Evolutionary conservation across 805 yeast genomes (phyloP), one percentile per base, ranked within the genome.

Genomic region (Kodamaea sagamina): DNA sequence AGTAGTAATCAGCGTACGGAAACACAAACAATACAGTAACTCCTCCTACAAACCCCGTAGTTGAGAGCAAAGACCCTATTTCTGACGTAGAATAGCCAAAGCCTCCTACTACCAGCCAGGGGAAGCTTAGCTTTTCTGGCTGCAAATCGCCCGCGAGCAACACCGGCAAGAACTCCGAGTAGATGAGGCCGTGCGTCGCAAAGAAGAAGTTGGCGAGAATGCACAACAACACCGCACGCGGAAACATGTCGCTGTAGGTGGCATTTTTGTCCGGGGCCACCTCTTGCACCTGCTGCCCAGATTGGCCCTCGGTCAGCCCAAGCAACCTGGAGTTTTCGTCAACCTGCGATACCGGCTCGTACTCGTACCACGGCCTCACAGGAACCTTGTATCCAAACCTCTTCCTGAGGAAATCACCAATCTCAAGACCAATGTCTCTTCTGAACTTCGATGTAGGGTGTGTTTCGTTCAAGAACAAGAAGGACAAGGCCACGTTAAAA

Each of bases 111-210:
- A 77, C 57, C 18, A 51, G 57, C 60, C 71, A 70, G 6, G 84
- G 84, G 50, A 79, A 77, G 34, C 60, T 52, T 6, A 73, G 63
- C 11, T 51, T 40, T 5, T 59, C 58, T 2, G 44, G 45, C 16
- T 48, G 42, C 15, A 57, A 49, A 9, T 54, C 48, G 4, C 63
- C 58, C 2, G 83, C 79, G 9, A 80, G 62, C 42, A 74, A 74
- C 2, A 81, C 72, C 0, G 86, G 85, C 32, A 80, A 53, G 43
- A 81, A 75, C 55, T 79, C 84, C 24, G 74, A 71, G 53, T 63
- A 77, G 5, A 77, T 79, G 12, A 75, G 61, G 9, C 64, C 54
- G 54, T 76, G 81, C 38, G 77, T 65, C n/a, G 78, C 63, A 50
- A 72, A 55, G 18, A 69, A 54, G 41, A 76, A 71, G 53, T 72